Evolutionary conservation across 108 stramenopile genomes (phyloP).

Genomic region (Cylindrotheca closterium): DNA sequence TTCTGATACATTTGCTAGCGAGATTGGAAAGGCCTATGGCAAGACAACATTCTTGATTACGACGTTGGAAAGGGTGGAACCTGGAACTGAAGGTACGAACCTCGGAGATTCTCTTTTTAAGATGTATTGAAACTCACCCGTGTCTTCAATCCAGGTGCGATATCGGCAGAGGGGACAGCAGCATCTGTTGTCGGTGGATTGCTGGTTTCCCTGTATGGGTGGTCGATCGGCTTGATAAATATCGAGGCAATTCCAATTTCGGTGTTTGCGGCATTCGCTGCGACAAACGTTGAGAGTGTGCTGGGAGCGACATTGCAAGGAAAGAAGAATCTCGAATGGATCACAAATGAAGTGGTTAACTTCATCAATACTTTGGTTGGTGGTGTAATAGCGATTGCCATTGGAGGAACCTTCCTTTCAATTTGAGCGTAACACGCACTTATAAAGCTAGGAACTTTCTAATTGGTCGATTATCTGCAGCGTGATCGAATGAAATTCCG

Average conservation of each 20-base stretch:
- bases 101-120: conserved; percentile 63
- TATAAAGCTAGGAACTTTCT: no score
- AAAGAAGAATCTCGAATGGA: conserved; percentile 73
- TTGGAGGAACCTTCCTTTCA: conserved; percentile 34
- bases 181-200: conserved; percentile 87
- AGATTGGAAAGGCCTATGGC: conserved; percentile 95
- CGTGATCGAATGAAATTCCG: no score
- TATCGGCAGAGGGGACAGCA: conserved; percentile 80
- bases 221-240: conserved; percentile 47
- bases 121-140: background rate
- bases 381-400: conserved; percentile 69
- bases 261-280: conserved; percentile 82
- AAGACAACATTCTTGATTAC: conserved; percentile 94
- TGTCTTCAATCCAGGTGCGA: conserved; percentile 8
- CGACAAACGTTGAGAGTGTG: conserved; percentile 90
- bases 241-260: conserved; percentile 49
- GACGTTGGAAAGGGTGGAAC: conserved; percentile 78
- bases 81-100: conserved; percentile 95
- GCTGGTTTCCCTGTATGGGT: conserved; percentile 73
- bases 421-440: no score
- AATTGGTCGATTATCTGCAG: no score
- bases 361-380: conserved; percentile 93
- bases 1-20: conserved; percentile 94
- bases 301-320: conserved; percentile 92
- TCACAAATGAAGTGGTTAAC: conserved; percentile 95